Evolutionary conservation across 805 yeast species (phyloP), one percentile per base, ranked within the genome.

Genomic region (Lipomyces sp.): DNA sequence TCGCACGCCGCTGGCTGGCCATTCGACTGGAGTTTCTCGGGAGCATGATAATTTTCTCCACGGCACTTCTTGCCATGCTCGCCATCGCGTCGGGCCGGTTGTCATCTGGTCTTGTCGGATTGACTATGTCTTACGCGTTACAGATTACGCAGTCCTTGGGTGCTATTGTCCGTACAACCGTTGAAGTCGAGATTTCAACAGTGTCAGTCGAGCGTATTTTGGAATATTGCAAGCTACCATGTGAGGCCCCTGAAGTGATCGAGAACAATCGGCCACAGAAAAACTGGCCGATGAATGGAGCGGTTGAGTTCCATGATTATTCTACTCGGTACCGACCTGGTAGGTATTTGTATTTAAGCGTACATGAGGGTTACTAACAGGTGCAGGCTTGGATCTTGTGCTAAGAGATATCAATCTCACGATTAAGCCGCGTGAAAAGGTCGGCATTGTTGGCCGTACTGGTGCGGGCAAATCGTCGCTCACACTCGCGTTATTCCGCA

Each of bases 91-190:
- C 84, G 24, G 96, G 97, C 10, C 78, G 80, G 29, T 82, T 94
- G 42, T 85, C 92, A 18, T 91, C 97, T n/a, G 99, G 98, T 79
- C 80, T 90, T 75, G 92, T 93, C 74, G 99, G 99, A 81, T 82
- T 95, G 74, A 89, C 97, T 29, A 90, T 95, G 73, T 89, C 96
- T 55, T 95, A 95, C 78, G 94, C 99, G 2, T 82, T 95, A 69
- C 97, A 92, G 77, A 85, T 92, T 65, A 95, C 99, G 0, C 97
- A 91, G 77, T 84, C 97, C 0, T 84, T 95, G 78, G 92, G 93
- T 77, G 91, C 97, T 97, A 92, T 95, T 78, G 98, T 95, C 37
- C 86, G 99, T 80, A 93, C 93, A 98, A 91, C 97, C 0, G 99
- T 95, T 53, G 99, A 95, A 74, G 97, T 95, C 55, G 99, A 94